phyloP scores from a whole-genome alignment of 306 rosid genomes.

The Cicer yamashitae region DNA sequence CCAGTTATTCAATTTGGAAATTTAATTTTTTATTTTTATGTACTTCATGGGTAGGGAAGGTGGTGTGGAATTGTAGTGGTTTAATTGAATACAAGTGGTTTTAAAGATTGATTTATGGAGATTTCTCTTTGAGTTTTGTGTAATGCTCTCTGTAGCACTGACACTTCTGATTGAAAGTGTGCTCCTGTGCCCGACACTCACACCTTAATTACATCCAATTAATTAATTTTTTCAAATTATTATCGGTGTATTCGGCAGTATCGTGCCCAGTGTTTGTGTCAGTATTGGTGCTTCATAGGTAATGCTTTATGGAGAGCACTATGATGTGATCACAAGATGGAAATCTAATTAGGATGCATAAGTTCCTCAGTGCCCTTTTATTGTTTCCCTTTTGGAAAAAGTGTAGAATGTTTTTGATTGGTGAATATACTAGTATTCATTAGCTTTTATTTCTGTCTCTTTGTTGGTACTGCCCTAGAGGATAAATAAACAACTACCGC shows the following conservation, averaged over 20 bases:
- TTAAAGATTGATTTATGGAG: conserved; percentile 27
- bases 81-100: conserved; percentile 11
- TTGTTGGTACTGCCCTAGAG: not conserved
- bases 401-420: conserved; percentile 25
- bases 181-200: too few species aligned
- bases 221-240: too few species aligned
- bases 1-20: conserved; percentile 17
- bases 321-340: conserved; percentile 39
- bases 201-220: too few species aligned
- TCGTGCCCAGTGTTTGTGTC: too few species aligned
- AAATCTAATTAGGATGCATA: not conserved
- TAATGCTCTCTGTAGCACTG: too few species aligned
- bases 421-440: not conserved
- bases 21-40: not conserved
- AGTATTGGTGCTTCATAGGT: too few species aligned
- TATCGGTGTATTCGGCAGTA: too few species aligned
- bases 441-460: not conserved
- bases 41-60: conserved; percentile 27
- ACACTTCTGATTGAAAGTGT: too few species aligned
- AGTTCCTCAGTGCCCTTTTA: not conserved
- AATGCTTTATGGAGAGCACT: not conserved
- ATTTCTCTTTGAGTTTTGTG: conserved; percentile 24
- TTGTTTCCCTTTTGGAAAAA: conserved; percentile 18
- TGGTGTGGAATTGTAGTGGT: conserved; percentile 20
- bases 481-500: not conserved